Evolutionary conservation across 2,329 filamentous ascomycete genomes (phyloP).

Genomic region (Ophiostoma himal-ulmi): DNA sequence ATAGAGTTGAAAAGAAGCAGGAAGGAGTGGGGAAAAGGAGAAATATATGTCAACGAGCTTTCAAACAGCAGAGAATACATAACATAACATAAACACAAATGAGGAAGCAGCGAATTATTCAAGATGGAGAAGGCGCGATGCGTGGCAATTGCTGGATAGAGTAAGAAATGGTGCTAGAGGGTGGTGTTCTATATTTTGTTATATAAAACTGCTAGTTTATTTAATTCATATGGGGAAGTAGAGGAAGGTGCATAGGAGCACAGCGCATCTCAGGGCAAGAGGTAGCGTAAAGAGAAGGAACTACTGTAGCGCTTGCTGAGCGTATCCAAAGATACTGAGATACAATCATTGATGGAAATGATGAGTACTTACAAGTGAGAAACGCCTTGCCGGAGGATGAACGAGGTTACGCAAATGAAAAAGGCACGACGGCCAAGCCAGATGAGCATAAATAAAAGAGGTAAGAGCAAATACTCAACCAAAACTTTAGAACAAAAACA

Average conservation of each 20-base stretch:
- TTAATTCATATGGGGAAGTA: conserved; percentile 9
- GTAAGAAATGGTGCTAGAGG: background rate
- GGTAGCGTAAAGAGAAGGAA: background rate
- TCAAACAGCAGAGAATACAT: background rate
- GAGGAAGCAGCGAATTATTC: background rate
- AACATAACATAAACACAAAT: background rate
- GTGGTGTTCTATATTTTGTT: background rate
- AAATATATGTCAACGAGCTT: background rate
- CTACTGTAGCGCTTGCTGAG: background rate
- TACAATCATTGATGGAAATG: no score
- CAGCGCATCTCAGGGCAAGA: background rate
- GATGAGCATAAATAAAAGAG: background rate
- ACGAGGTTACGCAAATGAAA: no score
- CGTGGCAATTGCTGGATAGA: background rate
- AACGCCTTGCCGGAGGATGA: background rate
- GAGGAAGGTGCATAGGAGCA: background rate
- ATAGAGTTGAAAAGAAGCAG: background rate
- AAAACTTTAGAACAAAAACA: background rate
- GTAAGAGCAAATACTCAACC: background rate
- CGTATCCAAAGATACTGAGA: no score
- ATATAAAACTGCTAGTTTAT: conserved; percentile 1
- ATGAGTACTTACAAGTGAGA: no score
- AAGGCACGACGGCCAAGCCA: background rate
- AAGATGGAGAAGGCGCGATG: background rate
- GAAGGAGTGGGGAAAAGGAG: background rate